phyloP scores from a whole-genome alignment of 2,329 filamentous ascomycete species.

The Botrytis elliptica region DNA sequence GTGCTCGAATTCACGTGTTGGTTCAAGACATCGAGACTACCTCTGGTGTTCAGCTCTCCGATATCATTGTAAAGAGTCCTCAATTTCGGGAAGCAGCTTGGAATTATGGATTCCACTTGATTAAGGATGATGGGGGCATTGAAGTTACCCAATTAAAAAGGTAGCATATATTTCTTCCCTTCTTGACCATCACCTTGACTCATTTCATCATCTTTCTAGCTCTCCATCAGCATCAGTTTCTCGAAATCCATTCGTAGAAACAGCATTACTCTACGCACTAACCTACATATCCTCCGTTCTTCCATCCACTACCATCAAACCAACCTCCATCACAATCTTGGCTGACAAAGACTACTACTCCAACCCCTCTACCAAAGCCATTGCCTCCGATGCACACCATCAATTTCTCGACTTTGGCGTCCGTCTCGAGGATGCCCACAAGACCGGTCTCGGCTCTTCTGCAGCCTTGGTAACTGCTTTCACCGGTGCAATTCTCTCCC shows the following conservation, averaged over 20 bases:
- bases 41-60: constrained; percentile 61
- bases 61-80: constrained; percentile 85
- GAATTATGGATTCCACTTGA: constrained; percentile 77
- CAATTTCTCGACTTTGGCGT: constrained; percentile 75
- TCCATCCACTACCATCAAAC: constrained; percentile 53
- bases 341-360: constrained; percentile 98
- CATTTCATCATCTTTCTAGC: constrained; percentile 12
- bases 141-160: constrained; percentile 74
- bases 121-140: constrained; percentile 72
- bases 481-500: constrained; percentile 70
- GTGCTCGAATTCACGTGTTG: constrained; percentile 65
- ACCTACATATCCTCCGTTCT: constrained; percentile 65
- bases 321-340: constrained; percentile 78
- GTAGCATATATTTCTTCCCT: constrained; percentile 51
- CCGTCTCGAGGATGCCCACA: constrained; percentile 76
- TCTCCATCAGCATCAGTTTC: constrained; percentile 36
- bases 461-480: constrained; percentile 90
- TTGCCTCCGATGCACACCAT: constrained; percentile 44
- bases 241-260: constrained; percentile 87
- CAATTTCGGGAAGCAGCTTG: constrained; percentile 87
- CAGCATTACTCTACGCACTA: constrained; percentile 80
- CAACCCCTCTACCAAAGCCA: constrained; percentile 48
- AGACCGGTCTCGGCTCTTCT: constrained; percentile 93
- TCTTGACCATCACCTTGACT: not conserved
- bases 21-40: constrained; percentile 57